Conservation (phyloP, 371 early-diverging fungal species). For the Dichotomocladium elegans region DNA sequence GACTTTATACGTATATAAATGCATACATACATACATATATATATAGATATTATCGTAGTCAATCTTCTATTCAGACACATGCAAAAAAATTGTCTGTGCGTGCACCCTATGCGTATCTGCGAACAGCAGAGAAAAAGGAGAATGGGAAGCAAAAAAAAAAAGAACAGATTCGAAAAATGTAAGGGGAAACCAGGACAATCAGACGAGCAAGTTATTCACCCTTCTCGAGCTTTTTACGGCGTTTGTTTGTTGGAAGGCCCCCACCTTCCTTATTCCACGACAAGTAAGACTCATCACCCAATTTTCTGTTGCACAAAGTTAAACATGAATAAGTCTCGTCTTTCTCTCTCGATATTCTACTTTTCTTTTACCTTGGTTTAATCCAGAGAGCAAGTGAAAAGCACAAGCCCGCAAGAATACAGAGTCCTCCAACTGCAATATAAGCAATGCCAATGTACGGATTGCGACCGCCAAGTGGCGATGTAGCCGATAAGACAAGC, state of each 20-base stretch:
- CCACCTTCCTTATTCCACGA: constrained; percentile 42
- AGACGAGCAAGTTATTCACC: not conserved
- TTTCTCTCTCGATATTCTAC: too few relatives aligned
- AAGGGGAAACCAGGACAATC: not conserved
- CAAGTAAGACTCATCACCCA: constrained; percentile 39
- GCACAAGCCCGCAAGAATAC: constrained; percentile 77
- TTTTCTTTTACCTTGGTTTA: constrained; percentile 89
- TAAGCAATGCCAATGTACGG: constrained; percentile 93
- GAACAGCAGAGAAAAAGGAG: too few relatives aligned
- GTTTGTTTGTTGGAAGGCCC: constrained; percentile 26
- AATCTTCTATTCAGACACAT: too few relatives aligned
- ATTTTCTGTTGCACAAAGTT: constrained; percentile 23
- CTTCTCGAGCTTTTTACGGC: constrained; percentile 5
- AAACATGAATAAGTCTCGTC: not conserved
- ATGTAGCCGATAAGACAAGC: constrained; percentile 86
- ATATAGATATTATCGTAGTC: too few relatives aligned
- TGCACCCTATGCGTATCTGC: too few relatives aligned
- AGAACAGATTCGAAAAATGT: not conserved
- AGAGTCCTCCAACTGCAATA: constrained; percentile 82
- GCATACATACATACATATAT: too few relatives aligned
- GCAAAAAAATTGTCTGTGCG: too few relatives aligned
- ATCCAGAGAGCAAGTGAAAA: constrained; percentile 82
- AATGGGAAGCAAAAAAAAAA: not conserved
- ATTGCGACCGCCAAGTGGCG: constrained; percentile 93
- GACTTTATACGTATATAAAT: too few relatives aligned